Conservation (phyloP, 169 alveolate genomes). For the Babesia gibsoni region DNA sequence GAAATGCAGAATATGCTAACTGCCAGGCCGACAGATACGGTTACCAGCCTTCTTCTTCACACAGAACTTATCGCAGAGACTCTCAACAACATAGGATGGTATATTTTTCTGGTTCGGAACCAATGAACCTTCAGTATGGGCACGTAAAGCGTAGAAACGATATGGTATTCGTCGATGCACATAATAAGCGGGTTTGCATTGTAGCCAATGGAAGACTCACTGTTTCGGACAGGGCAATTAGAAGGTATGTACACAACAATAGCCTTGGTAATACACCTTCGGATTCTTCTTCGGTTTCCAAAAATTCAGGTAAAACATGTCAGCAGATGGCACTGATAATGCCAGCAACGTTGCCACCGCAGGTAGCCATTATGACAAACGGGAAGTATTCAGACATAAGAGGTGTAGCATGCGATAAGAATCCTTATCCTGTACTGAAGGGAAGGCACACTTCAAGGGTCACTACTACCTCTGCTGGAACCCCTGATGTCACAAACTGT, state of each 20-base stretch:
- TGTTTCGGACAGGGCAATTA: conserved; percentile 4
- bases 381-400: neutral
- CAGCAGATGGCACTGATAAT: neutral
- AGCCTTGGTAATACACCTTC: neutral
- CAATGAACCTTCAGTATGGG: neutral
- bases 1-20: neutral
- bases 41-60: neutral
- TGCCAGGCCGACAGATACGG: neutral
- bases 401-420: neutral
- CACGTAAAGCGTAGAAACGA: conserved; percentile 7
- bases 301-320: neutral
- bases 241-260: neutral
- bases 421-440: conserved; percentile 7
- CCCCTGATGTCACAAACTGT: neutral
- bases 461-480: neutral
- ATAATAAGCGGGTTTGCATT: conserved; percentile 22
- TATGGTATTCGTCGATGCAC: conserved; percentile 1
- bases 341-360: neutral
- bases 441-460: conserved; percentile 10
- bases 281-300: neutral
- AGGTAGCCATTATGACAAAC: neutral
- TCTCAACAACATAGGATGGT: neutral
- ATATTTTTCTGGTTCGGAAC: neutral
- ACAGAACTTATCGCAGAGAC: neutral
- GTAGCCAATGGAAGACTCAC: neutral